Evolutionary conservation across 1,139 yeast genomes (phyloP).

Genomic region (Suhomyces terraborum): DNA sequence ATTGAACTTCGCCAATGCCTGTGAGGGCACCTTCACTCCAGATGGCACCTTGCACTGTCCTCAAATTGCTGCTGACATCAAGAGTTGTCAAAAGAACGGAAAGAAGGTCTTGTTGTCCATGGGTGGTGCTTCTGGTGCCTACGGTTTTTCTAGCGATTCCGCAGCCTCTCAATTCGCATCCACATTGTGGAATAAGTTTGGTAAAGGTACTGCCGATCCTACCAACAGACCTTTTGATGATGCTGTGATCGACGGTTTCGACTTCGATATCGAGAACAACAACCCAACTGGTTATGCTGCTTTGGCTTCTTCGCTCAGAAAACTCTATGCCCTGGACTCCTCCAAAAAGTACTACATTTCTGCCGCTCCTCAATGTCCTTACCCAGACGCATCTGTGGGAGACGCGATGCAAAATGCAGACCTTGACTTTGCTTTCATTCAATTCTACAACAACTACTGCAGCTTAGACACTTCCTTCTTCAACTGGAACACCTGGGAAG

Average conservation of each 20-base stretch:
- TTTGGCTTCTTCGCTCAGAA: conserved; percentile 61
- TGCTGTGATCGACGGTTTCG: conserved; percentile 49
- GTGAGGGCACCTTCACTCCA: conserved; percentile 48
- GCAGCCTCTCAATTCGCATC: conserved; percentile 71
- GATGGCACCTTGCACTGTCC: conserved; percentile 64
- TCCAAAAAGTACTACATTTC: conserved; percentile 73
- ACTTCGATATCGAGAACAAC: conserved; percentile 48
- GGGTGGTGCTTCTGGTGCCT: conserved; percentile 85
- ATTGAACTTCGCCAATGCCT: conserved; percentile 72
- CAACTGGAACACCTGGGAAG: conserved; percentile 86
- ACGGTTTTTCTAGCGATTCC: conserved; percentile 66
- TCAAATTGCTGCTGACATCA: conserved; percentile 70
- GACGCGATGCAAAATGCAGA: conserved; percentile 59
- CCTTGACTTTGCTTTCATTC: conserved; percentile 86
- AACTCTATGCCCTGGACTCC: conserved; percentile 51
- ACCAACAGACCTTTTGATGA: conserved; percentile 69
- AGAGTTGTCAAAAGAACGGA: conserved; percentile 79
- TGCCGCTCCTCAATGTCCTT: conserved; percentile 96
- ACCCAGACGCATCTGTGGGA: conserved; percentile 86
- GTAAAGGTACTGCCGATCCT: conserved; percentile 43
- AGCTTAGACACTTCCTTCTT: conserved; percentile 52
- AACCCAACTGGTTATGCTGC: conserved; percentile 59
- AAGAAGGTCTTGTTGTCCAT: conserved; percentile 76
- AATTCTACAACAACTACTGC: conserved; percentile 92
- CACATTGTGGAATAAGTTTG: conserved; percentile 82